Conservation (phyloP, 805 yeast genomes). For the Wickerhamomyces subpelliculosus region DNA sequence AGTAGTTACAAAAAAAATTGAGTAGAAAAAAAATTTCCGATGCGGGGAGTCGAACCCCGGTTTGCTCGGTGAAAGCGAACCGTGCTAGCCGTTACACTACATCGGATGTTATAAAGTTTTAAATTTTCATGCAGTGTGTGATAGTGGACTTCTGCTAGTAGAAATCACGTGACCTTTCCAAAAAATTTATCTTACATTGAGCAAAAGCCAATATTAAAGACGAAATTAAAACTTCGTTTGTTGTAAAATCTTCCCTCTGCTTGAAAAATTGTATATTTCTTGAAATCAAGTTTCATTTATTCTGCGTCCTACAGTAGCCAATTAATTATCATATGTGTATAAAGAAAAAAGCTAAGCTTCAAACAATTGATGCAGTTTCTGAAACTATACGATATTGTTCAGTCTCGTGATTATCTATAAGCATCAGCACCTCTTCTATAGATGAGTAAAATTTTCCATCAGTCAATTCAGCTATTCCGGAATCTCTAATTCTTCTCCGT, state of each 20-base stretch:
- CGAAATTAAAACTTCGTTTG: too few species aligned
- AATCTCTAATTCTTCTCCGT: slow-evolving; percentile 39
- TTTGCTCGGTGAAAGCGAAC: slow-evolving; percentile 71
- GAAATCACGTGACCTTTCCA: neutral
- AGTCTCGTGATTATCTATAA: slow-evolving; percentile 11
- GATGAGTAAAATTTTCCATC: slow-evolving; percentile 13
- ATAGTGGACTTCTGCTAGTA: neutral
- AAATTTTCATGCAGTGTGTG: neutral
- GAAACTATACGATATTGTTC: neutral
- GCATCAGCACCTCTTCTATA: slow-evolving; percentile 18
- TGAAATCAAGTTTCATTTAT: too few species aligned
- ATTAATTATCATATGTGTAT: too few species aligned
- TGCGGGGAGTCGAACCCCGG: slow-evolving; percentile 79
- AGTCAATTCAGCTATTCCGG: slow-evolving; percentile 46
- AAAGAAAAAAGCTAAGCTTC: too few species aligned
- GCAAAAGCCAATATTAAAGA: too few species aligned
- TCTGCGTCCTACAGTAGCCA: too few species aligned
- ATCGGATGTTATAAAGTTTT: slow-evolving; percentile 45
- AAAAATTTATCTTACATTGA: too few species aligned
- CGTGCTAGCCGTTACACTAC: slow-evolving; percentile 71
- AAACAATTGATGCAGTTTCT: neutral
- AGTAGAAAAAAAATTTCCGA: slow-evolving; percentile 37
- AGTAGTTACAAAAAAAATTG: neutral
- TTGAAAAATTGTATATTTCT: too few species aligned
- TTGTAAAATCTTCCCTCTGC: too few species aligned